phyloP scores from a whole-genome alignment of 2,329 filamentous ascomycete species.

The Aciculosporium take region DNA sequence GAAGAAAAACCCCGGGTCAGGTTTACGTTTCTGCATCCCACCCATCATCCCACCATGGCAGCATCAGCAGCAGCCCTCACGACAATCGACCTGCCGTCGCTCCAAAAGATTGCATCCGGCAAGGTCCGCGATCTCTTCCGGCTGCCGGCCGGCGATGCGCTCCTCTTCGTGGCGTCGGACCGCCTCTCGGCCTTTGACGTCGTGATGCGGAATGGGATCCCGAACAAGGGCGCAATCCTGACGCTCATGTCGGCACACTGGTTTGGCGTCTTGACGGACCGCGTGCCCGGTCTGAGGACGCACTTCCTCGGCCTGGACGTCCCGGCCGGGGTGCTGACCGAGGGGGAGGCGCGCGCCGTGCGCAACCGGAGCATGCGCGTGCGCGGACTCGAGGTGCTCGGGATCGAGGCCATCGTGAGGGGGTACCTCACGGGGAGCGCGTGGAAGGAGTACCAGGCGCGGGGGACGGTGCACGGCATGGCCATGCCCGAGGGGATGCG shows the following conservation, averaged over 20 bases:
- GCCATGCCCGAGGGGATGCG: slow-evolving; percentile 50
- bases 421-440: slow-evolving; percentile 81
- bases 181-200: slow-evolving; percentile 94
- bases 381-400: slow-evolving; percentile 29
- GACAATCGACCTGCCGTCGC: slow-evolving; percentile 17
- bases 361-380: slow-evolving; percentile 64
- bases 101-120: slow-evolving; percentile 25
- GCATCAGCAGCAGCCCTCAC: slow-evolving; percentile 15
- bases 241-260: slow-evolving; percentile 33
- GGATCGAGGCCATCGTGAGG: slow-evolving; percentile 38
- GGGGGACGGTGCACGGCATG: slow-evolving; percentile 70
- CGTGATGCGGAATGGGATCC: slow-evolving; percentile 57
- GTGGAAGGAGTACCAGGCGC: slow-evolving; percentile 59
- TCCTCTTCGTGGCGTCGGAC: slow-evolving; percentile 77
- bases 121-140: slow-evolving; percentile 77
- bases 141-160: slow-evolving; percentile 44
- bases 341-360: slow-evolving; percentile 31
- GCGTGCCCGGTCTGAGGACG: slow-evolving; percentile 33
- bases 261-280: slow-evolving; percentile 34
- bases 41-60: no score
- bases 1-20: no score
- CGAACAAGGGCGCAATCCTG: slow-evolving; percentile 39
- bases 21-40: no score
- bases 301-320: slow-evolving; percentile 36
- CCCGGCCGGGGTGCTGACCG: slow-evolving; percentile 18